These are phyloP conservation scores for Russula emetica DNA, from an alignment of 768 basidiomycete genomes.

Conservation along the genomic window DNA sequence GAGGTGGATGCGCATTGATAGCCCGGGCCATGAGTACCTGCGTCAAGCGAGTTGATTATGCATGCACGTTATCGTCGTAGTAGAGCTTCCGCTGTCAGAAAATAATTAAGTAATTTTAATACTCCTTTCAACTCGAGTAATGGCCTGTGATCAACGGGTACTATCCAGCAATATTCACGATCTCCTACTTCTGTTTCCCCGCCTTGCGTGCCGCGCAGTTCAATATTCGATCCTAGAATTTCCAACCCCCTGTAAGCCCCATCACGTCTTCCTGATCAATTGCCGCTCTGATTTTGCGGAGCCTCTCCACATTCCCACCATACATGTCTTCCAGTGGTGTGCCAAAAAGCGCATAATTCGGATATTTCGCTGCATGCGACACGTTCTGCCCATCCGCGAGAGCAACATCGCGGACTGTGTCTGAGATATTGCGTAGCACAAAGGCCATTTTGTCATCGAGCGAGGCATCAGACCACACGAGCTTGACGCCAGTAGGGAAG, in stretches of 20 bases:
- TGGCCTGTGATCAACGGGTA: too few species aligned
- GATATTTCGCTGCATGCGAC: not conserved
- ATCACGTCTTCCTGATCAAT: conserved; percentile 29
- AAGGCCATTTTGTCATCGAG: conserved; percentile 41
- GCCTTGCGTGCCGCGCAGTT: too few species aligned
- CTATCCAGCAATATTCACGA: too few species aligned
- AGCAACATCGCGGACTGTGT: not conserved
- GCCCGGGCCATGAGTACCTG: too few species aligned
- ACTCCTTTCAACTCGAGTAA: too few species aligned
- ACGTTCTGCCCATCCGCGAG: conserved; percentile 28
- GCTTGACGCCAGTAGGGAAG: not conserved
- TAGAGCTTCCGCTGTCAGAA: too few species aligned
- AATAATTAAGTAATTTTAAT: too few species aligned
- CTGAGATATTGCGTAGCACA: conserved; percentile 33
- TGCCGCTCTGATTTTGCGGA: not conserved
- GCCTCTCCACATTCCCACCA: not conserved
- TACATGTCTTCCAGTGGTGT: conserved; percentile 3
- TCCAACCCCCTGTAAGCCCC: conserved; percentile 30
- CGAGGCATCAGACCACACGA: conserved; percentile 19
- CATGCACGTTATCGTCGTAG: too few species aligned
- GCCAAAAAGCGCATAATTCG: conserved; percentile 6
- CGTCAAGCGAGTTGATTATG: too few species aligned
- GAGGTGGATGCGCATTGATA: too few species aligned
- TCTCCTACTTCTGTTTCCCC: too few species aligned
- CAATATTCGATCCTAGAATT: conserved; percentile 4